phyloP scores from a whole-genome alignment of 2,329 filamentous ascomycete genomes.

The Hyphodiscus sp. region DNA sequence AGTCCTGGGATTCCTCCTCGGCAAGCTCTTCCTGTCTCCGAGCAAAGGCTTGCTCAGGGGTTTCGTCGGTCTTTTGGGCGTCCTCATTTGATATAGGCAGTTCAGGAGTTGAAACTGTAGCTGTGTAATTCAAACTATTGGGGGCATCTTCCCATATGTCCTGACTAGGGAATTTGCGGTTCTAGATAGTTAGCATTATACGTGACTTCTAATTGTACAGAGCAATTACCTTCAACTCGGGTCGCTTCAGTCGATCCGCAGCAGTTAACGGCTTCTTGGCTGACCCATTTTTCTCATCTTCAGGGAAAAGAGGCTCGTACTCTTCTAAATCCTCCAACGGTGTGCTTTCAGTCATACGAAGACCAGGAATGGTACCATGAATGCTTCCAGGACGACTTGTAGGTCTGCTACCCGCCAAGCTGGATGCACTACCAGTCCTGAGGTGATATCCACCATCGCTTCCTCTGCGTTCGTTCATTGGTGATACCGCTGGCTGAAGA shows the following conservation, averaged over 20 bases:
- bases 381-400: conserved; percentile 58
- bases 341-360: conserved; percentile 45
- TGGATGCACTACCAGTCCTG: conserved; percentile 40
- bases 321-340: conserved; percentile 85
- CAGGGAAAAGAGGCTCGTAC: conserved; percentile 90
- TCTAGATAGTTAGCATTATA: conserved; percentile 12
- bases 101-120: conserved; percentile 81
- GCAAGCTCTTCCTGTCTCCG: conserved; percentile 60
- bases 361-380: conserved; percentile 48
- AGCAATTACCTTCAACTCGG: conserved; percentile 36
- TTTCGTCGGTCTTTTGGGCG: conserved; percentile 31
- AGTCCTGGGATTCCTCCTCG: conserved; percentile 43
- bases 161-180: conserved; percentile 80
- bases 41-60: conserved; percentile 58
- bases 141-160: conserved; percentile 98
- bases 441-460: conserved; percentile 48
- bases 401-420: conserved; percentile 38
- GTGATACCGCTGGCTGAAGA: conserved; percentile 76
- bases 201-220: background rate
- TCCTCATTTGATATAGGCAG: conserved; percentile 38
- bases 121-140: conserved; percentile 69
- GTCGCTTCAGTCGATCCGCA: conserved; percentile 49
- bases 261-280: conserved; percentile 44
- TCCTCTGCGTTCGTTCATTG: conserved; percentile 56
- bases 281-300: conserved; percentile 52